A percentile compares a stretch with the other conserved stretches of the same genome.
Conservation (phyloP, 2,329 filamentous ascomycete genomes). For the Orbilia brochopaga region DNA sequence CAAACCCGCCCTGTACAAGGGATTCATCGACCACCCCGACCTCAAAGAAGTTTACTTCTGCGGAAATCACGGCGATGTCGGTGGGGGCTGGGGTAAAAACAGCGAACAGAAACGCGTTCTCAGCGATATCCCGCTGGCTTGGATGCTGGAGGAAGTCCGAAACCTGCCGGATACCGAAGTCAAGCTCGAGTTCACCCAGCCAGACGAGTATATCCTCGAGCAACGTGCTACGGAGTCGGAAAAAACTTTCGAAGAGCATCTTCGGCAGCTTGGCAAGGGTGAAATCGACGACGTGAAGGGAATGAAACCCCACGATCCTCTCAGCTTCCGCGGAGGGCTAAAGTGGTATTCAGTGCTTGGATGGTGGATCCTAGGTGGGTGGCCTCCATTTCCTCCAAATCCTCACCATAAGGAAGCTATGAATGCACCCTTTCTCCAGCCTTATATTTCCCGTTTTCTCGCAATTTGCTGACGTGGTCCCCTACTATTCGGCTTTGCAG, state of each 20-base stretch:
- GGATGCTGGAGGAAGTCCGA: slow-evolving; percentile 63
- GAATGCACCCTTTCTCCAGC: not conserved
- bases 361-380: slow-evolving; percentile 57
- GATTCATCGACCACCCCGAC: slow-evolving; percentile 55
- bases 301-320: slow-evolving; percentile 56
- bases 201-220: slow-evolving; percentile 34
- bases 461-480: slow-evolving; percentile 36
- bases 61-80: slow-evolving; percentile 64
- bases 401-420: not conserved
- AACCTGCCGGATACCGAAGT: slow-evolving; percentile 52
- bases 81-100: slow-evolving; percentile 62
- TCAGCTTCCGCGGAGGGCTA: slow-evolving; percentile 56
- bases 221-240: slow-evolving; percentile 22
- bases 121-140: slow-evolving; percentile 63
- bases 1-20: slow-evolving; percentile 62
- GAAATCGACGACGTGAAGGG: slow-evolving; percentile 44
- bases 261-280: slow-evolving; percentile 30
- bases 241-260: slow-evolving; percentile 40
- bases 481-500: slow-evolving; percentile 49
- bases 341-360: slow-evolving; percentile 54
- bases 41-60: slow-evolving; percentile 65
- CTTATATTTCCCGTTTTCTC: no score
- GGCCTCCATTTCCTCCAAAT: not conserved
- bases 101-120: slow-evolving; percentile 57
- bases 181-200: slow-evolving; percentile 44